Percentiles rank a stretch among this genome's conserved stretches.
phyloP scores from a whole-genome alignment of 148 eudicot species.

The Nepenthes gracilis region DNA sequence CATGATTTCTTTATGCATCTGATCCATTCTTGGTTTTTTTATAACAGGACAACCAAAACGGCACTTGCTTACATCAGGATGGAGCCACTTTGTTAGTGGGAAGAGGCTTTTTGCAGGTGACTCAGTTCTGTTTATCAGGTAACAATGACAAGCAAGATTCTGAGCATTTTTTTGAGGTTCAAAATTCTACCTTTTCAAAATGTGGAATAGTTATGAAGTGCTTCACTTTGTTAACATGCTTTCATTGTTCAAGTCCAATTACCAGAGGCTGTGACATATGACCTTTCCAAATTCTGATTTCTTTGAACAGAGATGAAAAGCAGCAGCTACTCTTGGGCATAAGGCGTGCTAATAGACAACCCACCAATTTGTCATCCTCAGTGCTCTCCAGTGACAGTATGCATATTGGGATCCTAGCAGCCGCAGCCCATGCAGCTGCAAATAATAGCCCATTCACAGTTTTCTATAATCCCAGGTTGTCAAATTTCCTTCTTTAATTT shows the following conservation, averaged over 20 bases:
- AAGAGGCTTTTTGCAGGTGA: conserved; percentile 94
- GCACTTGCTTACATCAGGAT: conserved; percentile 90
- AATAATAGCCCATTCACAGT: conserved; percentile 96
- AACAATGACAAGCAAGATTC: conserved; percentile 4
- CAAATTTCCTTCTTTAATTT: not conserved
- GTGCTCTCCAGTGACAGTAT: conserved; percentile 96
- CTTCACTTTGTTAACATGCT: not conserved
- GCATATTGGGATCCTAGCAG: conserved; percentile 96
- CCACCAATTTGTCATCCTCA: conserved; percentile 72
- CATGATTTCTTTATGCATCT: not conserved
- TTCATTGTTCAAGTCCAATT: not conserved
- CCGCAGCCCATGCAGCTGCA: conserved; percentile 98
- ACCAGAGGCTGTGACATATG: not conserved
- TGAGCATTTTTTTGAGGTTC: not conserved
- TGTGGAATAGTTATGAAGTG: not conserved
- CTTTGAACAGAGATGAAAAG: conserved; percentile 66
- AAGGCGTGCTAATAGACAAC: conserved; percentile 89
- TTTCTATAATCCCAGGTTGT: conserved; percentile 82
- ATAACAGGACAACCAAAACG: conserved; percentile 91
- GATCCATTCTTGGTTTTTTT: conserved; percentile 3
- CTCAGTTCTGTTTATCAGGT: conserved; percentile 92
- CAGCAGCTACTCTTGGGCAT: conserved; percentile 90
- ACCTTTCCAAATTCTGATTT: not conserved
- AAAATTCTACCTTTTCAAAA: not conserved
- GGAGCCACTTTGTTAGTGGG: conserved; percentile 95